These are phyloP conservation scores for Hymenotorrendiella dingleyae DNA, from an alignment of 2,329 filamentous ascomycete genomes.

Conservation along the genomic window DNA sequence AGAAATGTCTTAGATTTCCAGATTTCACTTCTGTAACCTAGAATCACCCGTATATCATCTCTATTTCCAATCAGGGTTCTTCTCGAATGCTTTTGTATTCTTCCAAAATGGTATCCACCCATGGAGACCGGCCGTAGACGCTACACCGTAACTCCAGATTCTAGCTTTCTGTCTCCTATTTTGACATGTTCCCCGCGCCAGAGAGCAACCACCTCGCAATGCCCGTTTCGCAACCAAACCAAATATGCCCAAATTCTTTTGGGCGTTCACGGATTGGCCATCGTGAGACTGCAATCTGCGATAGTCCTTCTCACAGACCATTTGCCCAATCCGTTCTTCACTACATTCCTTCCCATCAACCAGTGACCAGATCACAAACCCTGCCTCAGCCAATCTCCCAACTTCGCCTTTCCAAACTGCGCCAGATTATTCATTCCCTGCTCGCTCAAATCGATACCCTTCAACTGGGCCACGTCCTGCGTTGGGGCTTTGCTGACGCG, in stretches of 20 bases:
- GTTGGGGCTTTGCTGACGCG: constrained; percentile 87
- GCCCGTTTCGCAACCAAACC: no score
- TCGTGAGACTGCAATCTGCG: no score
- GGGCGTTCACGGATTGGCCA: no score
- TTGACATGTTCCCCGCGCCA: neutral
- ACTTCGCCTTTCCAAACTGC: constrained; percentile 86
- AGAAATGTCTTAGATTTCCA: constrained; percentile 6
- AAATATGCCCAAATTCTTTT: neutral
- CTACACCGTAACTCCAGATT: constrained; percentile 11
- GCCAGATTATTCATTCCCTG: constrained; percentile 92
- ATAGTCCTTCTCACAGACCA: no score
- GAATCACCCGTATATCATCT: no score
- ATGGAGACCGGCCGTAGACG: no score
- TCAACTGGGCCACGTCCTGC: constrained; percentile 80
- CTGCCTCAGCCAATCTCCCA: constrained; percentile 86
- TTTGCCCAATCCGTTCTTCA: no score
- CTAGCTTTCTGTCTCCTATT: constrained; percentile 2
- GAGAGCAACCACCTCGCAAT: no score
- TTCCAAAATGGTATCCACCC: no score
- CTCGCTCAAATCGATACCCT: constrained; percentile 92
- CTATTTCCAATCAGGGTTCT: no score
- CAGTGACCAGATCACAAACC: constrained; percentile 59
- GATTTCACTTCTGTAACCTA: no score
- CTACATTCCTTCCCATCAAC: no score
- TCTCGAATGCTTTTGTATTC: constrained; percentile 2